A percentile compares a stretch with the other conserved stretches of the same genome.
phyloP scores from a whole-genome alignment of 1,139 yeast genomes.

The Candida sojae region DNA sequence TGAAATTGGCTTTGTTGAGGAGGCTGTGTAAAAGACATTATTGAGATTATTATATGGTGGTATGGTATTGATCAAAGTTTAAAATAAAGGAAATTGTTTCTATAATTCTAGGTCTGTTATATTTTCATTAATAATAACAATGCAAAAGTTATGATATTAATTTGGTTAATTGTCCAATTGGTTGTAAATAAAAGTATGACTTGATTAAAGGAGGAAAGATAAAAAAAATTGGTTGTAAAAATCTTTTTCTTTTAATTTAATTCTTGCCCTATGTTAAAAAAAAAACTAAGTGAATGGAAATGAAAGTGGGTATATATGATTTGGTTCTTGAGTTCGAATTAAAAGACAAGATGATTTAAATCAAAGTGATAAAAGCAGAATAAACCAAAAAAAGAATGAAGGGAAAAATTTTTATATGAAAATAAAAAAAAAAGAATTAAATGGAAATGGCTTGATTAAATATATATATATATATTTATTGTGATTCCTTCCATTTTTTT shows the following conservation, averaged over 20 bases:
- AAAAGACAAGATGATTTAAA: not conserved
- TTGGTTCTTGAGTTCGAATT: not conserved
- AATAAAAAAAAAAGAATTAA: too few relatives aligned
- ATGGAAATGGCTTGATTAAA: not conserved
- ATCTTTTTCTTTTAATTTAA: not conserved
- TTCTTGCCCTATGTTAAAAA: not conserved
- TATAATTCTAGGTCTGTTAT: not conserved
- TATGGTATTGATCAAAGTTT: not conserved
- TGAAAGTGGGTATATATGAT: not conserved
- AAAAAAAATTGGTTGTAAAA: conserved; percentile 1
- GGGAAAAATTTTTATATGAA: too few relatives aligned
- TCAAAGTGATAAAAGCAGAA: not conserved
- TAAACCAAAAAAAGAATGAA: too few relatives aligned
- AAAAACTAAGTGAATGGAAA: not conserved
- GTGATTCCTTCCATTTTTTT: not conserved
- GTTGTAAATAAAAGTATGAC: not conserved
- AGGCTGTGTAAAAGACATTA: conserved; percentile 3
- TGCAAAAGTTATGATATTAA: not conserved
- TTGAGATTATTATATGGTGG: not conserved
- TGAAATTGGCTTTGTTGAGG: conserved; percentile 4
- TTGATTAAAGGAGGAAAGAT: not conserved
- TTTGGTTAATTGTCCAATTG: not conserved
- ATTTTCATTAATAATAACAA: not conserved
- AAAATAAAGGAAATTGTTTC: not conserved
- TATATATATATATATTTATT: not conserved